A percentile compares a stretch with the other conserved stretches of the same genome.
Evolutionary conservation across 2,329 filamentous ascomycete genomes (phyloP).

Genomic region (Fusarium abutilonis): DNA sequence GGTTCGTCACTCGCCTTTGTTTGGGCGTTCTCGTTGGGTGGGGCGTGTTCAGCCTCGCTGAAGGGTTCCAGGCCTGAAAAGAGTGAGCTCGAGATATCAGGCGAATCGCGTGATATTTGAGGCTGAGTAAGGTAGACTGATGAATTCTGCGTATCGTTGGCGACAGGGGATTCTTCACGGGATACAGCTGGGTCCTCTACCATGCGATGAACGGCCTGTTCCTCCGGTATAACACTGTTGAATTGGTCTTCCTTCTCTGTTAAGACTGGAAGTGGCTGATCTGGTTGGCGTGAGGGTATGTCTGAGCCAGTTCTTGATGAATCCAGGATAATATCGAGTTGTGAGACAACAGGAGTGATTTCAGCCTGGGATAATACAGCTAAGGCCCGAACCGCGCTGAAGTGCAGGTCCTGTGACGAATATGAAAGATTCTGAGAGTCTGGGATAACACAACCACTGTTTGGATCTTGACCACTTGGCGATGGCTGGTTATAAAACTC

Average conservation of each 20-base stretch:
- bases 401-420: slow-evolving; percentile 11
- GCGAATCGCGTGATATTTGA: slow-evolving; percentile 8
- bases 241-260: slow-evolving; percentile 8
- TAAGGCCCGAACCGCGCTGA: not conserved
- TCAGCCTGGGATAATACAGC: slow-evolving; percentile 1
- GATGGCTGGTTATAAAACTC: not conserved
- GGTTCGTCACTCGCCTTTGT: not conserved
- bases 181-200: not conserved
- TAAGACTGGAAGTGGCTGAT: slow-evolving; percentile 10
- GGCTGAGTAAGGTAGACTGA: slow-evolving; percentile 38
- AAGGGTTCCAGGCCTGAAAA: not conserved
- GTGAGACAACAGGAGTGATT: slow-evolving; percentile 10
- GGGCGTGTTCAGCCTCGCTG: not conserved
- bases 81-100: slow-evolving; percentile 6
- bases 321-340: slow-evolving; percentile 23
- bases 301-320: slow-evolving; percentile 23
- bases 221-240: slow-evolving; percentile 1
- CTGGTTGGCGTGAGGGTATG: slow-evolving; percentile 46
- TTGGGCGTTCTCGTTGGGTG: not conserved
- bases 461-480: slow-evolving; percentile 9
- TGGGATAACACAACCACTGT: slow-evolving; percentile 27
- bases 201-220: not conserved
- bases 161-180: not conserved
- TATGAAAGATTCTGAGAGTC: slow-evolving; percentile 38
- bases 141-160: slow-evolving; percentile 5